A percentile compares a stretch with the other conserved stretches of the same genome.
These are phyloP conservation scores for Clavaria fumosa DNA, from an alignment of 768 basidiomycete genomes.

Conservation along the genomic window DNA sequence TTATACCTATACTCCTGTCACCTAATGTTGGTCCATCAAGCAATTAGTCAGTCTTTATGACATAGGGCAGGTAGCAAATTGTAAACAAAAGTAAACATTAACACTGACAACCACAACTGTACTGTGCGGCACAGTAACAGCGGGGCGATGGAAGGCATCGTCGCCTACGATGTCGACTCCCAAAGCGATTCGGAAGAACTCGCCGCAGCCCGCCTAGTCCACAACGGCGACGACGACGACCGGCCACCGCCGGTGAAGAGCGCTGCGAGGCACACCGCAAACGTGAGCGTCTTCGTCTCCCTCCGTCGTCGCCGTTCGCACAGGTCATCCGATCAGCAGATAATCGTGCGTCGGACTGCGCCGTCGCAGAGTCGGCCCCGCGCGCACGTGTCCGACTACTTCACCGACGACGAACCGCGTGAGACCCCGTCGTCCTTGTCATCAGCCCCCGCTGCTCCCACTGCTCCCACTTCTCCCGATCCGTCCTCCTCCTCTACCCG, in stretches of 20 bases:
- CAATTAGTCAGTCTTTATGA: too few relatives aligned
- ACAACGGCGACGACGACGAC: too few relatives aligned
- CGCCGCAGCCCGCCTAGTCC: slow-evolving; percentile 16
- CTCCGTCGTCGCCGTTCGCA: slow-evolving; percentile 39
- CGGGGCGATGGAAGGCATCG: too few relatives aligned
- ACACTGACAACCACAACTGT: too few relatives aligned
- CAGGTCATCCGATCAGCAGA: slow-evolving; percentile 35
- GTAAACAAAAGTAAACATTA: too few relatives aligned
- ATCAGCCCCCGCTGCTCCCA: slow-evolving; percentile 3
- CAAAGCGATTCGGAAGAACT: slow-evolving; percentile 38
- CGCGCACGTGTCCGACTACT: slow-evolving; percentile 34
- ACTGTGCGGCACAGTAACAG: too few relatives aligned
- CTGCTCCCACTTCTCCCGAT: slow-evolving; percentile 10
- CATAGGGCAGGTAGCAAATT: too few relatives aligned
- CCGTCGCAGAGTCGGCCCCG: slow-evolving; percentile 35
- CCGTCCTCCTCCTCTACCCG: neutral
- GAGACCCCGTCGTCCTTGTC: too few relatives aligned
- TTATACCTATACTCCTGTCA: too few relatives aligned
- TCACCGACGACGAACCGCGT: slow-evolving; percentile 15
- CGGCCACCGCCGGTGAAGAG: too few relatives aligned
- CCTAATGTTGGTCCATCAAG: too few relatives aligned
- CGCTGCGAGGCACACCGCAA: too few relatives aligned
- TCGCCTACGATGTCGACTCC: slow-evolving; percentile 51
- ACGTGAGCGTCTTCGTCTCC: slow-evolving; percentile 43
- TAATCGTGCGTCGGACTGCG: slow-evolving; percentile 40